A percentile compares a stretch with the other conserved stretches of the same genome.
phyloP scores from a whole-genome alignment of 345 rosid genomes.

The Citrus sp. region DNA sequence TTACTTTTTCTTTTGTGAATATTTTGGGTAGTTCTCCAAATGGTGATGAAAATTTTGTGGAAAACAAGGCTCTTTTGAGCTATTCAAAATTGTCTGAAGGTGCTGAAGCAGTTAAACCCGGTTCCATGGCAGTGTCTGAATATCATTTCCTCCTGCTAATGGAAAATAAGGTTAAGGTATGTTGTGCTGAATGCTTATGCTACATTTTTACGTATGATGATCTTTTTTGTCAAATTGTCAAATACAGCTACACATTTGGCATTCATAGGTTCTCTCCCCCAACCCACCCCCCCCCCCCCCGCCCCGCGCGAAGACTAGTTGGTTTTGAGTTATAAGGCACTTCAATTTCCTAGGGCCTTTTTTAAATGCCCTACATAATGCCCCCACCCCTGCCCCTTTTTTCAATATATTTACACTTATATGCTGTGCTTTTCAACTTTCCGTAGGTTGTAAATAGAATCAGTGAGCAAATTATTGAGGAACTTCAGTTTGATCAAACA shows the following conservation, averaged over 20 bases:
- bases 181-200: constrained; percentile 25
- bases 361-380: neutral
- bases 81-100: constrained; percentile 76
- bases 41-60: constrained; percentile 97
- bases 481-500: constrained; percentile 90
- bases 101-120: constrained; percentile 67
- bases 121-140: constrained; percentile 94
- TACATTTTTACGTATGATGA: neutral
- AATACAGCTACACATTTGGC: neutral
- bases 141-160: constrained; percentile 93
- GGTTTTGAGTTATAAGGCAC: neutral
- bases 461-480: constrained; percentile 96
- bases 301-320: neutral
- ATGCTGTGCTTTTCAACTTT: constrained; percentile 20
- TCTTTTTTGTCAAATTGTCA: constrained; percentile 4
- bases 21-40: constrained; percentile 57
- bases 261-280: no score
- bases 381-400: neutral
- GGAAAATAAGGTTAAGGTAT: constrained; percentile 93
- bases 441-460: constrained; percentile 92
- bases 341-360: neutral
- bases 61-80: constrained; percentile 91
- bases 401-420: constrained; percentile 2
- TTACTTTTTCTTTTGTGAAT: constrained; percentile 19
- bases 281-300: no score